Conservation (phyloP, 495 filamentous ascomycete genomes). For the Hypoxylon subgilvum region DNA sequence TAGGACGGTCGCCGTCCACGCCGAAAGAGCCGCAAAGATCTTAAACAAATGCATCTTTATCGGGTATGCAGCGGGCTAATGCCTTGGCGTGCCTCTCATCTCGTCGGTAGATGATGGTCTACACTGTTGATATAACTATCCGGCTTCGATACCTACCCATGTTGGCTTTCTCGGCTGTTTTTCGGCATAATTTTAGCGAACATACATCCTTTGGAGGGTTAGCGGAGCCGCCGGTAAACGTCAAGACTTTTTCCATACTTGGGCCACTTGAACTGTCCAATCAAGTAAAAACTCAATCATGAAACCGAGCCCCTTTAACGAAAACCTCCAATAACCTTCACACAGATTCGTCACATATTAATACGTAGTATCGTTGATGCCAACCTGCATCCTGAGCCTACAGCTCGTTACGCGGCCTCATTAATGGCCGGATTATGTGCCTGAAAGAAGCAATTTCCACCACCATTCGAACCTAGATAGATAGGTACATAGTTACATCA, state of each 20-base stretch:
- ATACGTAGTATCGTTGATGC: slow-evolving; percentile 13
- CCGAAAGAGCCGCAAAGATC: slow-evolving; percentile 26
- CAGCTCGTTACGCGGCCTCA: slow-evolving; percentile 7
- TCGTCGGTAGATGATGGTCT: slow-evolving; percentile 5
- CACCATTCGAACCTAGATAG: no score
- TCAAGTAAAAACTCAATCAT: slow-evolving; percentile 4
- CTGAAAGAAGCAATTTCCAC: neutral
- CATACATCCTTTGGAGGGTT: neutral
- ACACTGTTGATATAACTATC: slow-evolving; percentile 15
- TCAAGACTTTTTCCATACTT: no score
- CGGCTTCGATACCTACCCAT: slow-evolving; percentile 12
- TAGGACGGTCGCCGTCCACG: slow-evolving; percentile 30
- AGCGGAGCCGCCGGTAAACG: neutral
- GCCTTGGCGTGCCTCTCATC: slow-evolving; percentile 8
- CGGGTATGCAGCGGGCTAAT: slow-evolving; percentile 1
- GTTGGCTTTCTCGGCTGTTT: neutral
- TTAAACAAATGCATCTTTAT: slow-evolving; percentile 16
- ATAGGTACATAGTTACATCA: no score
- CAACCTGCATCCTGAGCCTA: neutral
- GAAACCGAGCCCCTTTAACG: slow-evolving; percentile 3
- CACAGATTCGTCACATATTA: slow-evolving; percentile 13
- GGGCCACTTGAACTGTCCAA: no score
- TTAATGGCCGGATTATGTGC: slow-evolving; percentile 8
- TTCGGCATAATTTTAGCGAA: slow-evolving; percentile 13
- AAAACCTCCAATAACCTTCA: slow-evolving; percentile 9